Percentiles rank a stretch among this genome's conserved stretches.
phyloP scores from a whole-genome alignment of 1,284 basidiomycete species.

The Sanghuangporus baumii region DNA sequence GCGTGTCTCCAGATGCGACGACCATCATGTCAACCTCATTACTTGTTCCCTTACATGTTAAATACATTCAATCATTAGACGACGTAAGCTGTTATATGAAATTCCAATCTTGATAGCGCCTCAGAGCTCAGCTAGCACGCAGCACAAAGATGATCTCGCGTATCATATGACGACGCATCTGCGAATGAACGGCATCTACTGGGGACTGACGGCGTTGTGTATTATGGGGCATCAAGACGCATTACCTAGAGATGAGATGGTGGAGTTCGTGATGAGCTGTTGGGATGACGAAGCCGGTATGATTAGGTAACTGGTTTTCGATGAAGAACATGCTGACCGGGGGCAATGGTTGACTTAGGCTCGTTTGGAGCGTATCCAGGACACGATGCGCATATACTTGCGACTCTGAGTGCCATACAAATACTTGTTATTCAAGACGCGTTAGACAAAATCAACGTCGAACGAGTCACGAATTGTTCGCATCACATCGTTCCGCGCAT shows the following conservation, averaged over 20 bases:
- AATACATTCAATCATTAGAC: slow-evolving; percentile 71
- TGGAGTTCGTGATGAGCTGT: slow-evolving; percentile 89
- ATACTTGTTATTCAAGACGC: slow-evolving; percentile 86
- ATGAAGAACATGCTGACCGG: background rate
- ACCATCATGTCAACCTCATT: slow-evolving; percentile 13
- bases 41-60: slow-evolving; percentile 54
- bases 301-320: slow-evolving; percentile 21
- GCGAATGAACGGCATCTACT: slow-evolving; percentile 94
- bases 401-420: slow-evolving; percentile 90
- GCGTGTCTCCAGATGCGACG: background rate
- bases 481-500: slow-evolving; percentile 8
- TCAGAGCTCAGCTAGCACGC: background rate
- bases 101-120: background rate
- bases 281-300: slow-evolving; percentile 87
- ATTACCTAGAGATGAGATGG: slow-evolving; percentile 76
- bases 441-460: slow-evolving; percentile 62
- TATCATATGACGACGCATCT: slow-evolving; percentile 95
- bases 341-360: slow-evolving; percentile 41
- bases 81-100: slow-evolving; percentile 36
- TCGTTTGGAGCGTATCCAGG: slow-evolving; percentile 89
- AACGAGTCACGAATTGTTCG: slow-evolving; percentile 74
- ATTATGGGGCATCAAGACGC: slow-evolving; percentile 78
- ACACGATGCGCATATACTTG: slow-evolving; percentile 88
- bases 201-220: slow-evolving; percentile 87
- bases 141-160: slow-evolving; percentile 79